A percentile compares a stretch with the other conserved stretches of the same genome.
These are phyloP conservation scores for Rhodotorula sp. DNA, from an alignment of 1,284 basidiomycete genomes.

Conservation along the genomic window DNA sequence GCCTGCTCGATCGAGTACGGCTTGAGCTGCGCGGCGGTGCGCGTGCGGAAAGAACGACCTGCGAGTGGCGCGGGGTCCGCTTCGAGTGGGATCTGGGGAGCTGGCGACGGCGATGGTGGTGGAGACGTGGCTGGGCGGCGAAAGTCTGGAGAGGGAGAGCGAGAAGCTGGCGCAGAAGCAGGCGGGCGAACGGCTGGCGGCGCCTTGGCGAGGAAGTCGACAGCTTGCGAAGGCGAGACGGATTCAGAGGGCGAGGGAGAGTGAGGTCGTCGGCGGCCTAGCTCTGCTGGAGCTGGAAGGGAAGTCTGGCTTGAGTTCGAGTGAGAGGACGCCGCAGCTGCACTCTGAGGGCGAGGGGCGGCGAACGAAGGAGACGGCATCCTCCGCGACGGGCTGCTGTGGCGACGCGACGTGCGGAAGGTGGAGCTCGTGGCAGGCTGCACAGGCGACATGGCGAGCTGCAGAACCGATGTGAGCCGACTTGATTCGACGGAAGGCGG, in stretches of 20 bases:
- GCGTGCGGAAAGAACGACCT: constrained; percentile 44
- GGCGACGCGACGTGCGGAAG: neutral
- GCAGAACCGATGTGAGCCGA: neutral
- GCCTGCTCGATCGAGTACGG: constrained; percentile 52
- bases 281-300: neutral
- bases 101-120: neutral
- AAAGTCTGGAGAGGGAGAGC: neutral
- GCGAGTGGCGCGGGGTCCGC: constrained; percentile 8
- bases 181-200: neutral
- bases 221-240: neutral
- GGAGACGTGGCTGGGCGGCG: neutral
- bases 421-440: neutral
- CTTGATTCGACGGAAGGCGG: neutral
- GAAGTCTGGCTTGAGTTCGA: neutral
- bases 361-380: neutral
- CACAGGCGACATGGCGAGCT: constrained; percentile 19
- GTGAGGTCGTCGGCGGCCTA: too few species aligned
- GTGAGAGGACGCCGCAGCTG: neutral
- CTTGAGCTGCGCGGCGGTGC: constrained; percentile 51
- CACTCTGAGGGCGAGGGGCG: neutral
- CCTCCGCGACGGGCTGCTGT: neutral
- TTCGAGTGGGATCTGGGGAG: constrained; percentile 7
- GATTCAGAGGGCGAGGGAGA: neutral
- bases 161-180: too few species aligned
- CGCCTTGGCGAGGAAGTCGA: too few species aligned